Conservation (phyloP, 805 yeast genomes). For the Jamesozyma jinghongensis region DNA sequence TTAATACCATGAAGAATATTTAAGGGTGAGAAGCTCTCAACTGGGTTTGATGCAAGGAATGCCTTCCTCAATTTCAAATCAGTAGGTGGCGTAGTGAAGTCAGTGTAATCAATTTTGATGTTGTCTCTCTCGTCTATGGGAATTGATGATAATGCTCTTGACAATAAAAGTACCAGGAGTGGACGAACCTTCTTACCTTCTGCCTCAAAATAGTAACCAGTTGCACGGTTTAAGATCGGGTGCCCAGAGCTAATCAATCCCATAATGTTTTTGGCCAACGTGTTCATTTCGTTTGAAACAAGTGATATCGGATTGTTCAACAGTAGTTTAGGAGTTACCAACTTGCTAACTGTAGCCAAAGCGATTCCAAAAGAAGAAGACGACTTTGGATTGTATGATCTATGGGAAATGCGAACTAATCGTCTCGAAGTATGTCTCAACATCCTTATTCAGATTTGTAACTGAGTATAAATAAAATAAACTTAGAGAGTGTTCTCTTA, state of each 20-base stretch:
- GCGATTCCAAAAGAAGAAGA: constrained; percentile 43
- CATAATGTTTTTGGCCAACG: constrained; percentile 79
- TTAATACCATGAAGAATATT: constrained; percentile 81
- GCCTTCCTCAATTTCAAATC: background rate
- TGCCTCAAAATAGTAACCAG: constrained; percentile 91
- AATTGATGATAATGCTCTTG: constrained; percentile 70
- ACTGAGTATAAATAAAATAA: too few species aligned
- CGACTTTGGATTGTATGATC: constrained; percentile 9
- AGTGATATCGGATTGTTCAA: constrained; percentile 79
- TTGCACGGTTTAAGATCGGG: constrained; percentile 82
- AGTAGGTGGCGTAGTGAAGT: constrained; percentile 36
- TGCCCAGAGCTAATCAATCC: constrained; percentile 84
- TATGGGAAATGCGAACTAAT: background rate
- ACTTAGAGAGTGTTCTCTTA: too few species aligned
- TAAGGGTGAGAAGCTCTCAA: constrained; percentile 57
- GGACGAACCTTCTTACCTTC: constrained; percentile 97
- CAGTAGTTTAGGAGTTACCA: constrained; percentile 55
- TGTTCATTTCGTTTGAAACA: constrained; percentile 89
- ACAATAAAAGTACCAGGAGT: constrained; percentile 68
- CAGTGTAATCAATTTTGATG: constrained; percentile 49
- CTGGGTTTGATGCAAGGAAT: constrained; percentile 21
- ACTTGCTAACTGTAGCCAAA: constrained; percentile 59
- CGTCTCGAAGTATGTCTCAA: background rate
- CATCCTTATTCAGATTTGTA: background rate
- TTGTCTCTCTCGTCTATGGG: constrained; percentile 62